A percentile compares a stretch with the other conserved stretches of the same genome.
These are phyloP conservation scores for Mycena vitilis DNA, from an alignment of 768 basidiomycete genomes.

Conservation along the genomic window DNA sequence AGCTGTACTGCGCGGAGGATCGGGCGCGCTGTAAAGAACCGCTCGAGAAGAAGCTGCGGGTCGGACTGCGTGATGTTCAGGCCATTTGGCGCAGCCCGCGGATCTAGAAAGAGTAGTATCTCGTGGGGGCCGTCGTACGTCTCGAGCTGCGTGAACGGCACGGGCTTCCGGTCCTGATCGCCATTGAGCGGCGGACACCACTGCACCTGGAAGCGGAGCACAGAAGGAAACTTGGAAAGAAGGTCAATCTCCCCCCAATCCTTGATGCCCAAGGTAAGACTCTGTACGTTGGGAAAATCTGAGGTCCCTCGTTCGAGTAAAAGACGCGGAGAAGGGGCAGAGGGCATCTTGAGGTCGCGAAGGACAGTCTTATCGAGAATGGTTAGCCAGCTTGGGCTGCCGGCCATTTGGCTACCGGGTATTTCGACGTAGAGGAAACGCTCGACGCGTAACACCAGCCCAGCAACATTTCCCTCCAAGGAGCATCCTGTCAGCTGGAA, in stretches of 20 bases:
- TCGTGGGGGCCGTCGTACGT: conserved; percentile 14
- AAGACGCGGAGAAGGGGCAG: neutral
- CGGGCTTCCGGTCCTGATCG: neutral
- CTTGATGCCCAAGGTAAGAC: neutral
- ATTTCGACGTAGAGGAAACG: neutral
- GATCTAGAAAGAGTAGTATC: conserved; percentile 3
- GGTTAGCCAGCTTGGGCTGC: neutral
- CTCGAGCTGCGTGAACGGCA: neutral
- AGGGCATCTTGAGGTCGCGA: neutral
- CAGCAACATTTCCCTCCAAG: neutral
- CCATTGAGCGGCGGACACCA: neutral
- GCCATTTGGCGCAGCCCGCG: neutral
- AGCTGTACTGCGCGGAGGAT: conserved; percentile 1
- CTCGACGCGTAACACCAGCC: neutral
- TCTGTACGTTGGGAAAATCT: neutral
- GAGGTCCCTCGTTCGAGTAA: neutral
- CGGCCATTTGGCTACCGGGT: neutral
- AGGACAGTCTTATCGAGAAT: conserved; percentile 1
- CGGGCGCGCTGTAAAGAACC: neutral
- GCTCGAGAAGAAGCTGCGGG: conserved; percentile 3
- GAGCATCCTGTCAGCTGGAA: conserved; percentile 2
- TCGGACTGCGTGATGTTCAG: neutral
- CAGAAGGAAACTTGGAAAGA: neutral
- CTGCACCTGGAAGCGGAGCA: neutral
- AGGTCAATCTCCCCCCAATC: neutral